Evolutionary conservation across 2,329 filamentous ascomycete species (phyloP).

Genomic region (Trichoderma polysporum): DNA sequence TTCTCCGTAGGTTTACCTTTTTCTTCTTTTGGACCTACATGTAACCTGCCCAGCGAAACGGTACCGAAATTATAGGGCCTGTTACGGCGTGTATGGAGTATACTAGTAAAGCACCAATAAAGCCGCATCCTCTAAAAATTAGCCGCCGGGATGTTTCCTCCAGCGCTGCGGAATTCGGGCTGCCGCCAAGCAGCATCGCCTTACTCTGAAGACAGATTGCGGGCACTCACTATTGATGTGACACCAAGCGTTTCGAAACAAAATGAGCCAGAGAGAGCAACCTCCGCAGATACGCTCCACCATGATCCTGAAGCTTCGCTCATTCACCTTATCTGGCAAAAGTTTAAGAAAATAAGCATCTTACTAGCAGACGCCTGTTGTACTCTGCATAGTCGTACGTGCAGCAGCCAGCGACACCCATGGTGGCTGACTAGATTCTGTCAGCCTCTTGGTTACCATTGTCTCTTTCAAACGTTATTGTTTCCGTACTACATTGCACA

Average conservation of each 20-base stretch:
- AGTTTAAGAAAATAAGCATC: not conserved
- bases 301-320: not conserved
- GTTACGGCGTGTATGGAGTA: not conserved
- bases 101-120: not conserved
- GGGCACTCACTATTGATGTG: slow-evolving; percentile 1
- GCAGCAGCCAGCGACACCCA: not conserved
- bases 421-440: not conserved
- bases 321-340: not conserved
- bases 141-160: slow-evolving; percentile 6
- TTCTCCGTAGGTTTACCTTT: not conserved
- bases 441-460: not conserved
- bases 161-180: not conserved
- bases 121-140: not conserved
- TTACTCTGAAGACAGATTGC: not conserved
- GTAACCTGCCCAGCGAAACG: not conserved
- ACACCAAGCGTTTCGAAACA: slow-evolving; percentile 15
- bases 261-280: not conserved
- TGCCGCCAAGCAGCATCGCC: not conserved
- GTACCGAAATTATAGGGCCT: slow-evolving; percentile 9
- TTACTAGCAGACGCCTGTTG: not conserved
- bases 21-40: not conserved
- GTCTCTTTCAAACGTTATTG: not conserved
- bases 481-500: not conserved
- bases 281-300: not conserved
- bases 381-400: not conserved